Evolutionary conservation across 768 basidiomycete genomes (phyloP), one percentile per base, ranked within the genome.

Genomic region (Naganishia kalamii): DNA sequence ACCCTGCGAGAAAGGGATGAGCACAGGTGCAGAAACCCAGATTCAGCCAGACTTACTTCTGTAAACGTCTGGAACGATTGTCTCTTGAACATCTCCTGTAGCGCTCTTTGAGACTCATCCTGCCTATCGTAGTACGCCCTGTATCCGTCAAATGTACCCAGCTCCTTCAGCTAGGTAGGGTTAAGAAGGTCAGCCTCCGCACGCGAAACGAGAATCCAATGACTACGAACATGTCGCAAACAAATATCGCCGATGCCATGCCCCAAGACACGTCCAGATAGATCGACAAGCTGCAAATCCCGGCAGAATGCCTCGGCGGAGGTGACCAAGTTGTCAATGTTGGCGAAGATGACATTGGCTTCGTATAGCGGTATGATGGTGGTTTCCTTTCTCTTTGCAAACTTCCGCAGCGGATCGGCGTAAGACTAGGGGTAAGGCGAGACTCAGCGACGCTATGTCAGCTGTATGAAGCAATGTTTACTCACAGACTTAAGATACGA

Each of bases 301-400:
- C 79, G 76, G 40, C 97, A 80, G 75, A 98, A 93, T 0, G 86
- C 85, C 72, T 90, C 88, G 72, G 97, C 92, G n/a, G 90, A 88
- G 0, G 87, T 87, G 3, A 97, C 78, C 23, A 99, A 83, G 59
- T 85, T 86, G 77, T 97, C 93, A 57, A 97, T 84, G 78, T 99
- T 98, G 62, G 90, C 90, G 70, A 99, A 98, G 25, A 99, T 82
- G 0, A 85, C 89, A 69, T 89, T 92, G 35, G 93, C 93, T 75
- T 97, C 89, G 75, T 94, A 97, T 23, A 85, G 79, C 0, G 89
- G 87, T 48, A 99, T 84, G 70, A 99, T 90, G 37, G 88, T 86
- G 0, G 89, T 92, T 65, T 88, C 87, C 74, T 89, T 89, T 76
- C 83, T 86, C 62, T 85, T 84, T 23, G 94, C 85, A 75, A 93